phyloP scores from a whole-genome alignment of 352 stramenopile species.

The Thalassiosira hispida region DNA sequence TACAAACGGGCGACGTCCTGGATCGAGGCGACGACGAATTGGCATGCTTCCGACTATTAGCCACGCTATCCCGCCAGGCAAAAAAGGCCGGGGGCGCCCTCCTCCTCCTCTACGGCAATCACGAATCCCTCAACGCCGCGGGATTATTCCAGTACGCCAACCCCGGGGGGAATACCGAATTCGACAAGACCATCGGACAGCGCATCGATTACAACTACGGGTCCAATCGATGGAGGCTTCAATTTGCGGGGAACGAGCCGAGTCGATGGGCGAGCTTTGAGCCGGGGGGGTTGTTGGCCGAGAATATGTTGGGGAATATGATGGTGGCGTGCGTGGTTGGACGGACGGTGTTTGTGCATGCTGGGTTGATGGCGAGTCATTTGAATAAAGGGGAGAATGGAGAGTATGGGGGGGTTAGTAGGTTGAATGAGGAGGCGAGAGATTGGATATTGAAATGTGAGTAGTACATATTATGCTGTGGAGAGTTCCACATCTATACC shows the following conservation, averaged over 20 bases:
- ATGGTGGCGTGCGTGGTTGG: conserved; percentile 66
- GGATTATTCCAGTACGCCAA: conserved; percentile 76
- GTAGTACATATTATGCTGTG: too few relatives aligned
- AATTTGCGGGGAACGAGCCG: conserved; percentile 76
- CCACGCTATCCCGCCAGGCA: conserved; percentile 61
- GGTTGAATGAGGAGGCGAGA: conserved; percentile 62
- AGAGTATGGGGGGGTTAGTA: conserved; percentile 56
- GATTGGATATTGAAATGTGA: conserved; percentile 63
- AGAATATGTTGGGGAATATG: conserved; percentile 69
- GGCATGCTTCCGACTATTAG: conserved; percentile 63
- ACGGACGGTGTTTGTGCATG: conserved; percentile 77
- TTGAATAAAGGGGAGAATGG: conserved; percentile 43
- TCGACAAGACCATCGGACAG: conserved; percentile 51
- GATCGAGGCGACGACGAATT: conserved; percentile 76
- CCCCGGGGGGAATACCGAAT: conserved; percentile 59
- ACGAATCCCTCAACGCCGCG: conserved; percentile 75
- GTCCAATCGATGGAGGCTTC: conserved; percentile 61
- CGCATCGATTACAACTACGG: conserved; percentile 51
- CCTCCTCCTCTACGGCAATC: conserved; percentile 72
- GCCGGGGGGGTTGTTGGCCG: conserved; percentile 61
- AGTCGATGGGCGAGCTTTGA: conserved; percentile 67
- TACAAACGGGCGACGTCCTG: conserved; percentile 78
- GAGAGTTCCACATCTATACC: too few relatives aligned
- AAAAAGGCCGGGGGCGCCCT: conserved; percentile 45
- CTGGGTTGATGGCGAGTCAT: conserved; percentile 68